Evolutionary conservation across 2,329 filamentous ascomycete species (phyloP), one percentile per base, ranked within the genome.

Genomic region (Alternaria brassicicola): DNA sequence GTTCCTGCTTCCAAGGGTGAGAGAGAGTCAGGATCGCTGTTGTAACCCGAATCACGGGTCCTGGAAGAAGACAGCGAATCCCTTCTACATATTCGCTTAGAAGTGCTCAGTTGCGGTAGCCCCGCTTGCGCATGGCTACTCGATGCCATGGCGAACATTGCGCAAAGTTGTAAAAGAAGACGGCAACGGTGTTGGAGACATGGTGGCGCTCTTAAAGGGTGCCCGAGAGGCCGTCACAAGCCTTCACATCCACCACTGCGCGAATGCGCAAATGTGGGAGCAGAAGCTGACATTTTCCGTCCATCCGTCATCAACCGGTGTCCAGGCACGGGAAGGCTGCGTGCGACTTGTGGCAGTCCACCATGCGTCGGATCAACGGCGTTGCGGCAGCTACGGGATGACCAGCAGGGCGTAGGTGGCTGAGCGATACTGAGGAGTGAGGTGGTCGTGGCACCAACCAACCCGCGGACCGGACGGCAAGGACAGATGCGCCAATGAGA

Each of bases 31-130:
- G 63, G 62, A 28, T 74, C 68, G 55, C 70, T 73, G 36, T 63
- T 70, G 54, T 74, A 74, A 6, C 71, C 71, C n/a, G 71, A 74
- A 47, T 74, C 71, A 8, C 64, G 56, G 8, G 71, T 73, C 42
- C 63, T 65, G 5, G 66, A 68, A 3, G 69, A 73, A 10, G 65
- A 69, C 23, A 73, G 48, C 31, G 67, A 71, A 48, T 73, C 71
- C 51, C 70, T 61, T 41, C 71, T 63, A 35, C 52, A 42, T 31
- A 48, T 25, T 28, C 65, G 61, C 23, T 69, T 66, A 23, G 55
- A 49, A 5, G 49, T 70, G 35, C 50, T 62, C 33, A 70, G 55
- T 57, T 59, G 65, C 4, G 66, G 68, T 52, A 74, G 50, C 36
- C 56, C 43, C 2, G 51, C 28, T 30, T 59, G 56, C 41, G 54